phyloP scores from a whole-genome alignment of 169 alveolate species.

The Plasmodium relictum region DNA sequence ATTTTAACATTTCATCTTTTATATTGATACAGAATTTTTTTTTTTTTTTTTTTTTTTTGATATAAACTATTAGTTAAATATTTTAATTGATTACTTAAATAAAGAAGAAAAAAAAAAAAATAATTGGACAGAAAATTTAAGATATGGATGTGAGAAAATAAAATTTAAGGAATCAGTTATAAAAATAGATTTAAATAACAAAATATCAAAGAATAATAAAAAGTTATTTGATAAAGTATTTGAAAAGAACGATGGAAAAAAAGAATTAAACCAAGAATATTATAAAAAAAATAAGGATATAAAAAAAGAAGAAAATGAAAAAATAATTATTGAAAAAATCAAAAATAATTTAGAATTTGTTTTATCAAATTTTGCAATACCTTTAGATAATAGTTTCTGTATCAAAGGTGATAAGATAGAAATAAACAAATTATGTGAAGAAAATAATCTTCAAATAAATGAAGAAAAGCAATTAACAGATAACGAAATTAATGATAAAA shows the following conservation, averaged over 20 bases:
- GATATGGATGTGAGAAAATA: conserved; percentile 26
- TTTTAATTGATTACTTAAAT: conserved; percentile 43
- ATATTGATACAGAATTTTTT: no score
- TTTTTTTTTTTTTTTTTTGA: background rate
- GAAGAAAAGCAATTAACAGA: background rate
- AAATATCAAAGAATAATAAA: background rate
- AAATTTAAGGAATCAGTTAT: conserved; percentile 28
- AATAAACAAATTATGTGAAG: background rate
- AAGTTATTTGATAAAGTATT: conserved; percentile 34
- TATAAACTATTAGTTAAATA: conserved; percentile 9
- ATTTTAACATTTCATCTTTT: no score
- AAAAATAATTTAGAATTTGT: conserved; percentile 50
- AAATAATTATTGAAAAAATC: conserved; percentile 16
- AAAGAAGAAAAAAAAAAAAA: conserved; percentile 59
- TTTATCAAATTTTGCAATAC: conserved; percentile 56
- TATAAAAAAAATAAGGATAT: conserved; percentile 35
- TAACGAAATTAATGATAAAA: background rate
- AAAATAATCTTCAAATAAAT: background rate
- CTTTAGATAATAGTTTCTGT: conserved; percentile 4
- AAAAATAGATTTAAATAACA: background rate
- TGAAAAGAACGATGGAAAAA: background rate
- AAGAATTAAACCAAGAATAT: background rate
- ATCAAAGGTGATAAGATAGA: conserved; percentile 38
- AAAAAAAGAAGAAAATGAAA: conserved; percentile 44
- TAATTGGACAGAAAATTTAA: conserved; percentile 50